Percentiles rank a stretch among this genome's conserved stretches.
Conservation (phyloP, 306 rosid genomes). For the Mimosa pudica region DNA sequence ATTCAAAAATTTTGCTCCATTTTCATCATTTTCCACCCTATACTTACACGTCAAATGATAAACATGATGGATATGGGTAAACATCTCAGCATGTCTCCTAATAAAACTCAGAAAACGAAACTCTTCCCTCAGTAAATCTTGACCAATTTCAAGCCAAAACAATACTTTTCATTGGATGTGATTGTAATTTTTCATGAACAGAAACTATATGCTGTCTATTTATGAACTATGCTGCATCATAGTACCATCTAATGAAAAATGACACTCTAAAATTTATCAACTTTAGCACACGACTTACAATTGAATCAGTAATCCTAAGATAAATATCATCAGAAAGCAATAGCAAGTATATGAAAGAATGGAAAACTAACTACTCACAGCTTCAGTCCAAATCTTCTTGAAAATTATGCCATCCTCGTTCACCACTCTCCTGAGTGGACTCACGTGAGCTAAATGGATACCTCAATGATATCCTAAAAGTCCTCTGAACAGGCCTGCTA, state of each 20-base stretch:
- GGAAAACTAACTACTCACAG: conserved; percentile 25
- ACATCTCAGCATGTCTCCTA: background rate
- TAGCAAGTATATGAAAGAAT: background rate
- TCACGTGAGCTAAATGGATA: conserved; percentile 40
- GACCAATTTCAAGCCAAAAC: background rate
- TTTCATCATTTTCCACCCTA: background rate
- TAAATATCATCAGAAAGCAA: background rate
- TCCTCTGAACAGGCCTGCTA: conserved; percentile 43
- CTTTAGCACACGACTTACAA: background rate
- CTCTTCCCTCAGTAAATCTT: background rate
- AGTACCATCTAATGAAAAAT: background rate
- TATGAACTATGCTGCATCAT: background rate
- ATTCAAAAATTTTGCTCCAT: no score
- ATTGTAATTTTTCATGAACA: background rate
- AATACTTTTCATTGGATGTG: background rate
- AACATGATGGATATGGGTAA: background rate
- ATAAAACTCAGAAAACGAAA: background rate
- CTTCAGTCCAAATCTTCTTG: conserved; percentile 49
- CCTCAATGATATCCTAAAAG: conserved; percentile 48
- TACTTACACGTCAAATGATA: background rate
- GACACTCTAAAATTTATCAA: background rate
- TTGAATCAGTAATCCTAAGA: background rate
- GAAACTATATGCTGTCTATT: background rate
- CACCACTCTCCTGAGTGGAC: conserved; percentile 36
- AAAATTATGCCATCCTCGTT: conserved; percentile 34